A percentile compares a stretch with the other conserved stretches of the same genome.
phyloP scores from a whole-genome alignment of 208 protist species.

The Leishmania martiniquensis region DNA sequence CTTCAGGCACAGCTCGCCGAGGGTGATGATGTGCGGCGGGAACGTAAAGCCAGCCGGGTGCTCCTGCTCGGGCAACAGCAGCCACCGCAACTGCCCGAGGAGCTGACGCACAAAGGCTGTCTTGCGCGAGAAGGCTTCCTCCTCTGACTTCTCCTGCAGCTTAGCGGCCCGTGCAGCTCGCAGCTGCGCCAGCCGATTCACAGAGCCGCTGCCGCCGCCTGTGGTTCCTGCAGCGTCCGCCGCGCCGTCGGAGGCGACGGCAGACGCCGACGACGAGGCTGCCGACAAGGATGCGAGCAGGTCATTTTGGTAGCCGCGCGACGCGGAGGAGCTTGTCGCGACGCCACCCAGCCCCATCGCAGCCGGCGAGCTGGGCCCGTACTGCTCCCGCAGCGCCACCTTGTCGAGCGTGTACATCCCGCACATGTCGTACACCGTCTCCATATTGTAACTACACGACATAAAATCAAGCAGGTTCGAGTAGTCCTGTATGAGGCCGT shows the following conservation, averaged over 20 bases:
- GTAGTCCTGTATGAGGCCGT: conserved; percentile 89
- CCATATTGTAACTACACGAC: conserved; percentile 92
- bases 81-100: conserved; percentile 89
- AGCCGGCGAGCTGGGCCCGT: conserved; percentile 78
- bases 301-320: conserved; percentile 57
- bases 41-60: conserved; percentile 88
- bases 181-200: conserved; percentile 12
- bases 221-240: conserved; percentile 22
- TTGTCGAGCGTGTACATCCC: conserved; percentile 86
- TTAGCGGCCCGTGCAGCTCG: conserved; percentile 28
- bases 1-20: conserved; percentile 85
- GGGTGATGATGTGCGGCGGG: conserved; percentile 68
- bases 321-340: conserved; percentile 64
- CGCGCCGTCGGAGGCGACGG: not conserved
- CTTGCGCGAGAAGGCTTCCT: conserved; percentile 90
- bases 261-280: conserved; percentile 1
- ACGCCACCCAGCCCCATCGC: conserved; percentile 86
- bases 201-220: not conserved
- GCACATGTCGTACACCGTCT: conserved; percentile 92
- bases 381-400: conserved; percentile 72
- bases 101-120: conserved; percentile 86
- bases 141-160: conserved; percentile 68
- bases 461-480: conserved; percentile 92
- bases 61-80: conserved; percentile 65
- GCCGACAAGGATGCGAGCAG: conserved; percentile 7